These are phyloP conservation scores for Aspergillus fijiensis DNA, from an alignment of 2,329 filamentous ascomycete species.

Conservation along the genomic window DNA sequence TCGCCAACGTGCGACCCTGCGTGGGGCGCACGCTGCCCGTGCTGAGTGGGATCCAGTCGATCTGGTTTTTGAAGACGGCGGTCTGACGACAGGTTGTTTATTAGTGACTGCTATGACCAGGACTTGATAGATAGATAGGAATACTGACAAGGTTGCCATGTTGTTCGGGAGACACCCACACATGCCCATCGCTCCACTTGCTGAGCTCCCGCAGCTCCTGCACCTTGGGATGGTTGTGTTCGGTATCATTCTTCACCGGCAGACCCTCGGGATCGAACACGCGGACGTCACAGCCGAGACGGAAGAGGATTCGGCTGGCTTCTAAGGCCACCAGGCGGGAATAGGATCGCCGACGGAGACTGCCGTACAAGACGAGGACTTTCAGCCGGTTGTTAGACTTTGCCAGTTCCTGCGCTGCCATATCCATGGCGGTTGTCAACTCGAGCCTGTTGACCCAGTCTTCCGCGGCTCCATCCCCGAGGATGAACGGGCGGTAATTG, in stretches of 20 bases:
- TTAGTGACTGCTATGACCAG: too few relatives aligned
- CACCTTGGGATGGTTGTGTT: constrained; percentile 60
- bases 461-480: constrained; percentile 33
- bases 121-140: not conserved
- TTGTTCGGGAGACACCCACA: constrained; percentile 67
- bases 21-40: constrained; percentile 64
- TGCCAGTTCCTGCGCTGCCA: constrained; percentile 52
- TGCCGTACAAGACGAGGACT: constrained; percentile 62
- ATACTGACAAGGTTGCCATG: constrained; percentile 60
- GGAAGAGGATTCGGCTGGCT: constrained; percentile 59
- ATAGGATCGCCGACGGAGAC: constrained; percentile 58
- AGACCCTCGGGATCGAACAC: constrained; percentile 60
- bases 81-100: constrained; percentile 41
- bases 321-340: constrained; percentile 62
- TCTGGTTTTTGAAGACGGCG: constrained; percentile 68
- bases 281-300: constrained; percentile 66
- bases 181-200: constrained; percentile 64
- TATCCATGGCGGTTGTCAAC: constrained; percentile 51
- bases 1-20: constrained; percentile 62
- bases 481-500: constrained; percentile 59
- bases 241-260: constrained; percentile 63
- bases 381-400: constrained; percentile 47
- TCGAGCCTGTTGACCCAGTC: constrained; percentile 62
- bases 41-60: constrained; percentile 67
- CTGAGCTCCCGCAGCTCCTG: constrained; percentile 62